These are phyloP conservation scores for Alectoria sarmentosa DNA, from an alignment of 495 filamentous ascomycete species.

Conservation along the genomic window DNA sequence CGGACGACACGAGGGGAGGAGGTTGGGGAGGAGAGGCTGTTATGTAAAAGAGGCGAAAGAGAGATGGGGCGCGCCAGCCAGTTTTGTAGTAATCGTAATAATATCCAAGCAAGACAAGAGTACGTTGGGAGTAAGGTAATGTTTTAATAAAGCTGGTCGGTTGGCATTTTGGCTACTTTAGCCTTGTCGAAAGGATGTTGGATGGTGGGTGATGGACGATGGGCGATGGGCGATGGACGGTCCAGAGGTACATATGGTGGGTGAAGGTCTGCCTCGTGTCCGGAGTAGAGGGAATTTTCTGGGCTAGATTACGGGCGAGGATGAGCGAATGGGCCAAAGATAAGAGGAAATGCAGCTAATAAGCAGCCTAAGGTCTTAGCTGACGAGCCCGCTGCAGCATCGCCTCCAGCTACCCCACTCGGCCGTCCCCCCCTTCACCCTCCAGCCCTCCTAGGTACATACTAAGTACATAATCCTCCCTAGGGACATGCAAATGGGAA, in stretches of 20 bases:
- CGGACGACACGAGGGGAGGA: slow-evolving; percentile 8
- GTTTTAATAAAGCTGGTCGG: no score
- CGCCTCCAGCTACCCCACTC: slow-evolving; percentile 2
- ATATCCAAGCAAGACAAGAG: no score
- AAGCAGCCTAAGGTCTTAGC: neutral
- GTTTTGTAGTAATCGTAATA: neutral
- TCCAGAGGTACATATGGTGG: neutral
- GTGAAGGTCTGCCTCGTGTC: neutral
- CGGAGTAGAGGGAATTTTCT: neutral
- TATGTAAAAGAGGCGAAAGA: neutral
- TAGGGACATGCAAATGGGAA: no score
- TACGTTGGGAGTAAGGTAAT: no score
- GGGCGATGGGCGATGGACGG: neutral
- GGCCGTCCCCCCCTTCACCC: neutral
- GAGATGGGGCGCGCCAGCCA: neutral
- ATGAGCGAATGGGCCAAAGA: slow-evolving; percentile 2
- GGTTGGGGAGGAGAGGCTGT: neutral
- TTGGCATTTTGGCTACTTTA: no score
- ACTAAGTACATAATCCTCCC: no score
- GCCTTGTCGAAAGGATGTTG: no score
- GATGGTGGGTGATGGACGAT: no score
- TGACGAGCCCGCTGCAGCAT: neutral
- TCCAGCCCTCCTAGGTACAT: neutral
- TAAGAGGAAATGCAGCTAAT: neutral
- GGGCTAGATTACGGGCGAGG: neutral